Percentiles rank a stretch among this genome's conserved stretches.
Conservation (phyloP, 306 rosid genomes). For the Echinosophora koreensis region DNA sequence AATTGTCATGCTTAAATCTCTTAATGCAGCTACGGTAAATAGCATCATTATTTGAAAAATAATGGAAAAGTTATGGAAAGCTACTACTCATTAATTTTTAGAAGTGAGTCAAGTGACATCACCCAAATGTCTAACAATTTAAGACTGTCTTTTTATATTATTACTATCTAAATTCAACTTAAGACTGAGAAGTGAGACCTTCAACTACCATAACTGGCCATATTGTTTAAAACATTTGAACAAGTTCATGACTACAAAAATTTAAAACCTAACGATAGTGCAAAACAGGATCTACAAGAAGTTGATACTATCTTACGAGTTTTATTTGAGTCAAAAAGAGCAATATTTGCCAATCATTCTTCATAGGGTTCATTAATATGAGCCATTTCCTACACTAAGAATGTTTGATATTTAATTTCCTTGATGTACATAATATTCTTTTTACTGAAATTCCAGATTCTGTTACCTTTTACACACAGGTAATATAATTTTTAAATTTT, state of each 20-base stretch:
- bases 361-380: background rate
- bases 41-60: constrained; percentile 14
- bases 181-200: background rate
- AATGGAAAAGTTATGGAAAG: background rate
- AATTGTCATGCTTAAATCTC: background rate
- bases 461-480: too few species aligned
- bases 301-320: background rate
- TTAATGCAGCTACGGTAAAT: background rate
- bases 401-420: background rate
- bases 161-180: background rate
- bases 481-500: background rate
- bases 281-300: constrained; percentile 18
- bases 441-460: background rate
- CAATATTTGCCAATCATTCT: background rate
- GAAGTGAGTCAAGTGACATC: background rate
- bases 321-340: constrained; percentile 4
- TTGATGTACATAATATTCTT: background rate
- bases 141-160: background rate
- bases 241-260: too few species aligned
- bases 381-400: background rate
- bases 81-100: background rate
- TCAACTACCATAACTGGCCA: background rate
- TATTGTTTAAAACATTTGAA: background rate
- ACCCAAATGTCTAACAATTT: background rate
- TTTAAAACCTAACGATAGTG: background rate